Base-by-base conservation (phyloP, 345 rosid genomes). In the Brassica nigra region DNA sequence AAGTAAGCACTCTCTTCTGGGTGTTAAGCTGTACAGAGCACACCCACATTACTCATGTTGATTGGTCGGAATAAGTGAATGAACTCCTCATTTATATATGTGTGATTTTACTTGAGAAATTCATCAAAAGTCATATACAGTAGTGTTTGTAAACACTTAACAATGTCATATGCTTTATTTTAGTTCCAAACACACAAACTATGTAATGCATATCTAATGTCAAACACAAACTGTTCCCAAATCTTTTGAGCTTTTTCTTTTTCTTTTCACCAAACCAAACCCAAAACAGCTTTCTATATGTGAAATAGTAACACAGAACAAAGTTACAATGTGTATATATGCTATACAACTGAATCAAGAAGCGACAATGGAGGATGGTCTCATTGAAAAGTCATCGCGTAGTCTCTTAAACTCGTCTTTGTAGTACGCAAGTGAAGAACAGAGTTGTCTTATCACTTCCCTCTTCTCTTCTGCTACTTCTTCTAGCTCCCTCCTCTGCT, bases 381-480 rank as follows among this genome's bases (percentile, higher is more conserved):
- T 52, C 15, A 0, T n/a, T 52, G 76, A 12, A 44, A 83, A 81
- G n/a, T 89, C 90, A 64, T 37, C 62, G 4, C 88, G 87, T n/a
- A 91, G 92, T 18, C 54, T 70, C 70, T 81, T 67, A 69, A 85
- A 89, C n/a, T 86, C 80, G 12, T 80, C 85, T 76, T 85, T 86
- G 72, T 84, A 88, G 78, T 90, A 83, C 78, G 88, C 95, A 11
- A 92, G 76, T 4, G 95, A 86, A 81, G 88, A 89, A 77, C 97
- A 90, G 1, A 92, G 89, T 64, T 92, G 97, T 71, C 97, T 76
- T 62, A 90, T 90, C 34, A 86, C 97, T 83, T 90, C 93, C 68
- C 93, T 81, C 78, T 91, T 91, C 85, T 85, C 87, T 77, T 91
- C 94, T 11, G 89, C 93, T 72, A 88, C 82, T 80, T 88, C 94